phyloP scores from a whole-genome alignment of 495 filamentous ascomycete genomes.

The Tetracladium marchalianum region DNA sequence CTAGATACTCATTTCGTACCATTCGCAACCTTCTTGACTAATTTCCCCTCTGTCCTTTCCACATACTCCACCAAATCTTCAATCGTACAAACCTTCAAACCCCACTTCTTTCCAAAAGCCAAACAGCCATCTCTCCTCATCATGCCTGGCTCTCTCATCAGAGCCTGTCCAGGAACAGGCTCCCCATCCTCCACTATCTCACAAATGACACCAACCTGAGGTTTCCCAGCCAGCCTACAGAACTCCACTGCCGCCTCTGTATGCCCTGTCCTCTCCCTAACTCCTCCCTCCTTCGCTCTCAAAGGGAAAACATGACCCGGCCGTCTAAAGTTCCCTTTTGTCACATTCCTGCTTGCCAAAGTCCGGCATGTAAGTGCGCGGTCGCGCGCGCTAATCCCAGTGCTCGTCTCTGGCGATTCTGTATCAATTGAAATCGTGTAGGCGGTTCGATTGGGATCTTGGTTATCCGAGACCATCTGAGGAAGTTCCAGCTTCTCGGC shows the following conservation, averaged over 20 bases:
- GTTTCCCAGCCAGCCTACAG: slow-evolving; percentile 69
- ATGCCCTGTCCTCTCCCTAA: slow-evolving; percentile 69
- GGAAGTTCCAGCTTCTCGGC: slow-evolving; percentile 63
- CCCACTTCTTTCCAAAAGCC: slow-evolving; percentile 79
- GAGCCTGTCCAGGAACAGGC: slow-evolving; percentile 43
- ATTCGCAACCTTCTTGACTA: slow-evolving; percentile 10
- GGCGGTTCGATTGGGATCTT: slow-evolving; percentile 82
- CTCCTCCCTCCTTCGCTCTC: slow-evolving; percentile 68
- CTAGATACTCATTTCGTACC: slow-evolving; percentile 1
- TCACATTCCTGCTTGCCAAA: slow-evolving; percentile 59
- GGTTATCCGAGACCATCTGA: slow-evolving; percentile 75
- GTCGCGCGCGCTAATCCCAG: slow-evolving; percentile 85
- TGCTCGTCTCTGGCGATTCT: slow-evolving; percentile 59
- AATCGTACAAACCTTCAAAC: slow-evolving; percentile 89
- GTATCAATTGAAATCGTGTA: slow-evolving; percentile 87
- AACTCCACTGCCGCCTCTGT: slow-evolving; percentile 90
- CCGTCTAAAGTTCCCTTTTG: slow-evolving; percentile 54
- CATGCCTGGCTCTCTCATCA: slow-evolving; percentile 64
- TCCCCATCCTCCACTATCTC: slow-evolving; percentile 77
- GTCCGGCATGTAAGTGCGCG: slow-evolving; percentile 69
- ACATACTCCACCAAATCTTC: slow-evolving; percentile 77
- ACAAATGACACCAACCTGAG: slow-evolving; percentile 70
- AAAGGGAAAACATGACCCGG: slow-evolving; percentile 91
- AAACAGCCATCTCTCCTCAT: slow-evolving; percentile 87
- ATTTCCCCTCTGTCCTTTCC: slow-evolving; percentile 52